Percentiles rank a stretch among this genome's conserved stretches.
phyloP scores from a whole-genome alignment of 805 yeast species.

The Scheffersomyces ergatensis region DNA sequence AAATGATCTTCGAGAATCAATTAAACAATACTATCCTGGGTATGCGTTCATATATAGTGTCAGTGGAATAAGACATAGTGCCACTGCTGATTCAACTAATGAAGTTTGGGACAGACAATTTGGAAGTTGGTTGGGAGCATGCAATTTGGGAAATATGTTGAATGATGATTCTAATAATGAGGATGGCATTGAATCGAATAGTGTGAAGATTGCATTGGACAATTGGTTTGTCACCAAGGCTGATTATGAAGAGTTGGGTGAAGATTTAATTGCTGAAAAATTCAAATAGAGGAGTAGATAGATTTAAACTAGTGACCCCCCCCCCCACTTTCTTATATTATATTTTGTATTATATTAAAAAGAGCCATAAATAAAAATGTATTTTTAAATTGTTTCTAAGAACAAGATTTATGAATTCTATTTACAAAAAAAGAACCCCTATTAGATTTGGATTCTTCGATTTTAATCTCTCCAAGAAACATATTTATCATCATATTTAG shows the following conservation, averaged over 20 bases:
- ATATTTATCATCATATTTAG: slow-evolving; percentile 39
- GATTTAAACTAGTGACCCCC: too few species aligned
- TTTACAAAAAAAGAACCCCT: too few species aligned
- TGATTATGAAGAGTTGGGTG: slow-evolving; percentile 66
- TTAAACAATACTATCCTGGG: slow-evolving; percentile 45
- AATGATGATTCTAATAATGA: slow-evolving; percentile 36
- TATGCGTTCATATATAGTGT: slow-evolving; percentile 30
- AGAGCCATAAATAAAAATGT: too few species aligned
- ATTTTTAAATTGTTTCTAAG: not conserved
- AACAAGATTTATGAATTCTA: not conserved
- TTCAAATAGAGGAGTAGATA: slow-evolving; percentile 29
- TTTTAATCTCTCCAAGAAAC: slow-evolving; percentile 38
- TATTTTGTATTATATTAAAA: too few species aligned
- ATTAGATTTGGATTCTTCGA: too few species aligned
- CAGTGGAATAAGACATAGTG: slow-evolving; percentile 16
- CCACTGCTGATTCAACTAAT: slow-evolving; percentile 24
- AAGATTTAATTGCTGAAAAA: slow-evolving; percentile 34
- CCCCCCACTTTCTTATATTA: too few species aligned
- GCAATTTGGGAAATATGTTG: slow-evolving; percentile 61
- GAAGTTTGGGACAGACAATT: slow-evolving; percentile 52
- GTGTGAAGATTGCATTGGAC: slow-evolving; percentile 38
- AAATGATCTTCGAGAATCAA: slow-evolving; percentile 50
- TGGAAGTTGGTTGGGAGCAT: slow-evolving; percentile 73
- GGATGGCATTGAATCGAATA: slow-evolving; percentile 14
- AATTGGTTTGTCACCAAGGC: slow-evolving; percentile 58